These are phyloP conservation scores for Wickerhamomyces alni DNA, from an alignment of 805 yeast species.

Conservation along the genomic window DNA sequence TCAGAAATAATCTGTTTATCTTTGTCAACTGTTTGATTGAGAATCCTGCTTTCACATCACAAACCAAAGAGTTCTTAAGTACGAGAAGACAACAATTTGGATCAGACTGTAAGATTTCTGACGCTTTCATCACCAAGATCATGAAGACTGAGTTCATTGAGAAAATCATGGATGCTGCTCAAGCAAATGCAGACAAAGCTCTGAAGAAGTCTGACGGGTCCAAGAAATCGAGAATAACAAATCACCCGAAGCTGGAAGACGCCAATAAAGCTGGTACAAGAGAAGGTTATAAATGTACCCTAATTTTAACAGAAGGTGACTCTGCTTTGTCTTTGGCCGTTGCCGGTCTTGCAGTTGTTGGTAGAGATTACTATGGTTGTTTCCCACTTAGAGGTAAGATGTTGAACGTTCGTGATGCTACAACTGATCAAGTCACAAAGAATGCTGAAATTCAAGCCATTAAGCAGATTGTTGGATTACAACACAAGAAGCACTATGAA, in stretches of 20 bases:
- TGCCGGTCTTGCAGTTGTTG: slow-evolving; percentile 90
- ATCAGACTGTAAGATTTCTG: slow-evolving; percentile 72
- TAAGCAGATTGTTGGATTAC: slow-evolving; percentile 91
- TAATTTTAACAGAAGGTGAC: slow-evolving; percentile 94
- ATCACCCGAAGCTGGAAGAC: slow-evolving; percentile 85
- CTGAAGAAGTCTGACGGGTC: slow-evolving; percentile 85
- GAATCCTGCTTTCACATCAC: slow-evolving; percentile 96
- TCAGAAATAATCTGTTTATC: slow-evolving; percentile 82
- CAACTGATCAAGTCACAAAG: slow-evolving; percentile 89
- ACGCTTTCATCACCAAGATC: slow-evolving; percentile 65
- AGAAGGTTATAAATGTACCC: slow-evolving; percentile 87
- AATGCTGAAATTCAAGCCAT: slow-evolving; percentile 93
- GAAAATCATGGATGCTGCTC: slow-evolving; percentile 76
- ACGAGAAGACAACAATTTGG: slow-evolving; percentile 88
- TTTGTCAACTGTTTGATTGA: slow-evolving; percentile 90
- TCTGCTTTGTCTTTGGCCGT: slow-evolving; percentile 92
- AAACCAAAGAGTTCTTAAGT: slow-evolving; percentile 92
- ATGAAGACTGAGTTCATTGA: slow-evolving; percentile 66
- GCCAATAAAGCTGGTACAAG: slow-evolving; percentile 95
- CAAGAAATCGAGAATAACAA: slow-evolving; percentile 78
- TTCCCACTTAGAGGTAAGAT: slow-evolving; percentile 94
- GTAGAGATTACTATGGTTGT: slow-evolving; percentile 91
- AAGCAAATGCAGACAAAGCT: slow-evolving; percentile 81
- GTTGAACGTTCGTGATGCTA: slow-evolving; percentile 92
- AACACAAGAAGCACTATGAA: slow-evolving; percentile 81